Base-by-base conservation (phyloP, 257 asterid genomes). In the Solanum neorickii region DNA sequence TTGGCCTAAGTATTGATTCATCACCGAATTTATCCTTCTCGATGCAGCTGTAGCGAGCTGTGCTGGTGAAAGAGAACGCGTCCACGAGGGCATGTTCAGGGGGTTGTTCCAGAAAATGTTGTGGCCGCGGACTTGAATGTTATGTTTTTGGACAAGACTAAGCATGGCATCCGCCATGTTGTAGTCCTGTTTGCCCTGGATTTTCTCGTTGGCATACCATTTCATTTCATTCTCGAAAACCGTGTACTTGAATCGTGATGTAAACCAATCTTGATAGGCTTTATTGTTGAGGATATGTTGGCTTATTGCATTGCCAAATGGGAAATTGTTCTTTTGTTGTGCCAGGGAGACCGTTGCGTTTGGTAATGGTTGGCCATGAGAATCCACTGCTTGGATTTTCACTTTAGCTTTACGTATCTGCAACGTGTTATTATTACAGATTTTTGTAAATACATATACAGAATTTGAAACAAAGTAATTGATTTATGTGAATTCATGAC, bases 201-300 rank as follows among this genome's bases (percentile, higher is more conserved):
- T 7, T 7, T 29, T 39, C 33, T 95, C 95, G 20, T 70, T 95
- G 73, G 88, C 39, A 86, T 91, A 89, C 99, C 98, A 95, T 88
- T 96, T 94, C 86, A 96, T 33, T 78, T 96, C 98, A 76, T 95
- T 93, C 83, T 92, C 98, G 77, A 96, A 95, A 0, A 92, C 94
- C 0, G 98, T 92, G 93, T 83, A 68, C 42, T 31, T 93, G 95
- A 96, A 96, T 87, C 93, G 89, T 0, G 92, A 44, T 1, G 42
- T 1, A 87, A 94, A 96, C 98, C 99, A 96, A 1, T 82, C 86
- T n/a, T 92, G 94, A 86, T 94, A 96, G 0, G 91, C 94, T 5
- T 49, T 8, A 84, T 94, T 89, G 0, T 42, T 35, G 29, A 95
- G 87, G 86, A 96, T 92, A 90, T 93, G 87, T 25, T 88, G 74